These are phyloP conservation scores for Inga oerstediana DNA, from an alignment of 306 rosid species.

Conservation along the genomic window DNA sequence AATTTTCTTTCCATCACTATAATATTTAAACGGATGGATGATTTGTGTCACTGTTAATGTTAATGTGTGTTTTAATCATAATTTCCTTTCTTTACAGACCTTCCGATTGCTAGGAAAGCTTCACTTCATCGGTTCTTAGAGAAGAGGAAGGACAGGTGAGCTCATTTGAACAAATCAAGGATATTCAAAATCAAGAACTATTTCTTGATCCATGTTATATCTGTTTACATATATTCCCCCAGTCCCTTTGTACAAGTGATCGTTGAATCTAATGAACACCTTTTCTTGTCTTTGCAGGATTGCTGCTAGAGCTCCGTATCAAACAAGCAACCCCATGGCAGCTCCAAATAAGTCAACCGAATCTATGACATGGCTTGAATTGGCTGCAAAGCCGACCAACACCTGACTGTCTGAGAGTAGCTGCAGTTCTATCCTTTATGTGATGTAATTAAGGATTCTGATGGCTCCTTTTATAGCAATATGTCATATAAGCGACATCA, in stretches of 20 bases:
- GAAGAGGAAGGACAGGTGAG: conserved; percentile 81
- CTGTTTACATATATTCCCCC: neutral
- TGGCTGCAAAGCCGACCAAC: conserved; percentile 59
- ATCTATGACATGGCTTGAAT: conserved; percentile 64
- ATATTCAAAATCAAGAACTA: neutral
- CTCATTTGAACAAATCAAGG: conserved; percentile 11
- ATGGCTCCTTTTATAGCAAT: conserved; percentile 2
- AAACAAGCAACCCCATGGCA: conserved; percentile 33
- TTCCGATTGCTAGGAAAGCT: conserved; percentile 82
- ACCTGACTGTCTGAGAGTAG: conserved; percentile 45
- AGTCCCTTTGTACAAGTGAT: neutral
- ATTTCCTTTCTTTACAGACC: conserved; percentile 45
- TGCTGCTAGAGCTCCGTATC: conserved; percentile 67
- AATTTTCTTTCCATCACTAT: conserved; percentile 24
- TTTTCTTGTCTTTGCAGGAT: conserved; percentile 49
- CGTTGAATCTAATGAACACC: neutral
- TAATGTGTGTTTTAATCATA: conserved; percentile 31
- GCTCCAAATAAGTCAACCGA: conserved; percentile 37
- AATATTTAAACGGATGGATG: neutral
- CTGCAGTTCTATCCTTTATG: conserved; percentile 4
- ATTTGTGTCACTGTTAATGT: conserved; percentile 4
- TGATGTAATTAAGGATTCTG: neutral
- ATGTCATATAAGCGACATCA: neutral
- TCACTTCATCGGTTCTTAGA: conserved; percentile 83
- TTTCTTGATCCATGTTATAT: neutral